These are phyloP conservation scores for Euclidium syriacum DNA, from an alignment of 345 rosid genomes.

Conservation along the genomic window DNA sequence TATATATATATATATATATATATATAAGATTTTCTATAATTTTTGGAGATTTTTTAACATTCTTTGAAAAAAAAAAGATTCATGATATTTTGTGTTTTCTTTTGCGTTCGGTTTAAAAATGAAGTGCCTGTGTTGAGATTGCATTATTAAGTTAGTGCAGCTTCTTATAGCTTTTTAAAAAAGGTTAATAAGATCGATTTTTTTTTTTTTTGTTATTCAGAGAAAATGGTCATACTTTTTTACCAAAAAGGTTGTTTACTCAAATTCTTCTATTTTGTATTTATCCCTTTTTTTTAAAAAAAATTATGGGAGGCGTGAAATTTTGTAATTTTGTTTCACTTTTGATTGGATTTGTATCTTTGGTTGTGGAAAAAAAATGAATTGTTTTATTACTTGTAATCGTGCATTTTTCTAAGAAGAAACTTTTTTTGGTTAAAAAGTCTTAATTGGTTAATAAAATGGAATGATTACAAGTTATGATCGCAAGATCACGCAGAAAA, in stretches of 20 bases:
- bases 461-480: no score
- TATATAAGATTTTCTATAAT: neutral
- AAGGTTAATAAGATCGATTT: neutral
- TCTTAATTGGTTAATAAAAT: no score
- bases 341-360: neutral
- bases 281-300: neutral
- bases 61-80: neutral
- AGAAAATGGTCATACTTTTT: neutral
- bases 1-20: neutral
- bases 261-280: neutral
- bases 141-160: slow-evolving; percentile 30
- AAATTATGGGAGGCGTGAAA: neutral
- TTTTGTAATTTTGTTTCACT: neutral
- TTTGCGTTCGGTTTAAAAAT: neutral
- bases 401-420: no score
- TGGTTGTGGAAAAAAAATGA: neutral
- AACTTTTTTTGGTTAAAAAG: no score
- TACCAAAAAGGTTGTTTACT: neutral
- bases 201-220: neutral
- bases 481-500: no score
- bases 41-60: neutral
- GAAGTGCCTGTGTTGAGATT: slow-evolving; percentile 1
- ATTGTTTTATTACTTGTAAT: neutral
- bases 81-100: neutral
- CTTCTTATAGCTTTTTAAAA: neutral